Percentiles rank a stretch among this genome's conserved stretches.
Conservation (phyloP, 371 early-diverging fungal genomes). For the Homolaphlyctis polyrhiza region DNA sequence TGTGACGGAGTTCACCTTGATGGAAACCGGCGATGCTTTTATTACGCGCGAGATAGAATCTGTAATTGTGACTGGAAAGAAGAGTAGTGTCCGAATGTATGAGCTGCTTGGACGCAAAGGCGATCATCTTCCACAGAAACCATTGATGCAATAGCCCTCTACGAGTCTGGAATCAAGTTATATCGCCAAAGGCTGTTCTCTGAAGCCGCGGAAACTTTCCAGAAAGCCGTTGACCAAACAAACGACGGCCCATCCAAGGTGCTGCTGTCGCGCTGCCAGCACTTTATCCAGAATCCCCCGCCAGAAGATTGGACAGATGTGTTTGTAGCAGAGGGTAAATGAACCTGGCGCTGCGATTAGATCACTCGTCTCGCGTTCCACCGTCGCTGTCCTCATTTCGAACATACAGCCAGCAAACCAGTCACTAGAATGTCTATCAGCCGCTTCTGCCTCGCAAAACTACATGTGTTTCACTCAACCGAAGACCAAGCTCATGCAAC, state of each 20-base stretch:
- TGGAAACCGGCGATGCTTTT: slow-evolving; percentile 31
- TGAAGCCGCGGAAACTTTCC: slow-evolving; percentile 26
- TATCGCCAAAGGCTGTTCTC: slow-evolving; percentile 24
- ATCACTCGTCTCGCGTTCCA: no score
- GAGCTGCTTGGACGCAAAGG: slow-evolving; percentile 32
- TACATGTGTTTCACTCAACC: neutral
- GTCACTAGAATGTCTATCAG: neutral
- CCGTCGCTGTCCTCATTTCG: no score
- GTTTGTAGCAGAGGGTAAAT: slow-evolving; percentile 19
- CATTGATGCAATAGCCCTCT: slow-evolving; percentile 14
- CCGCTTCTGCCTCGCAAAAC: neutral
- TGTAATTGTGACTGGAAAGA: slow-evolving; percentile 38
- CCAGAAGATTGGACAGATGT: slow-evolving; percentile 27
- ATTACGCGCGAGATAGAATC: slow-evolving; percentile 36
- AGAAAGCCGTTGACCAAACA: slow-evolving; percentile 11
- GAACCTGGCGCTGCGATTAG: neutral
- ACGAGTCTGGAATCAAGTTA: slow-evolving; percentile 18
- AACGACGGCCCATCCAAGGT: slow-evolving; percentile 38
- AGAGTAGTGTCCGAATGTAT: slow-evolving; percentile 25
- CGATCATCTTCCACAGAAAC: slow-evolving; percentile 15
- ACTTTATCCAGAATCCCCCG: slow-evolving; percentile 28
- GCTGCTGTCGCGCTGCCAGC: slow-evolving; percentile 27
- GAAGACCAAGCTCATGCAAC: no score
- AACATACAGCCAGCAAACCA: neutral
- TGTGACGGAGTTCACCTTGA: slow-evolving; percentile 33